These are phyloP conservation scores for Chenopodium quinoa DNA, from an alignment of 148 eudicot species.

Conservation along the genomic window DNA sequence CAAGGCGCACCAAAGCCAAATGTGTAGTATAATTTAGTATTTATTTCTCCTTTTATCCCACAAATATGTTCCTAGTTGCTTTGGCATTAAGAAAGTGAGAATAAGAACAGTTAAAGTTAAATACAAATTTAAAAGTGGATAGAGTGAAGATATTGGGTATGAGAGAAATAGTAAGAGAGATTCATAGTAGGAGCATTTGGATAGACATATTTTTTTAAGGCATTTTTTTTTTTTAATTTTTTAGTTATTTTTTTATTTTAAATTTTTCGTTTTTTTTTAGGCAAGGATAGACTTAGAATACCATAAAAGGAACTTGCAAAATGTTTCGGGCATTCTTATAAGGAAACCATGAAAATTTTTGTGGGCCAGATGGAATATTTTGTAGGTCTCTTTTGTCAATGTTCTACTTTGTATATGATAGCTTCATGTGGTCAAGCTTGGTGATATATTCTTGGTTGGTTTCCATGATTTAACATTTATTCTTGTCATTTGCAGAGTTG, in stretches of 20 bases:
- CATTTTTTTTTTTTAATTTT: too few relatives aligned
- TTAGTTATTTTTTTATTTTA: too few relatives aligned
- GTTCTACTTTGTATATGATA: background rate
- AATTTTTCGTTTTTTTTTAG: too few relatives aligned
- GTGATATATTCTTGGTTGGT: constrained; percentile 1
- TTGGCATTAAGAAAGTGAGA: background rate
- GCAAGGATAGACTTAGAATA: too few relatives aligned
- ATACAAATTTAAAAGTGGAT: background rate
- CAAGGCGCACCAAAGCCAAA: too few relatives aligned
- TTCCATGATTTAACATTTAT: background rate
- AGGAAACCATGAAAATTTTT: background rate
- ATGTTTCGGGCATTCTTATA: background rate
- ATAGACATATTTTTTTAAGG: too few relatives aligned
- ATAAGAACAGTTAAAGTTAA: background rate
- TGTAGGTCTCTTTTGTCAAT: background rate
- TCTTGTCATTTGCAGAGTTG: background rate
- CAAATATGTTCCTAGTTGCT: background rate
- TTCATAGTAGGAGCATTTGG: too few relatives aligned
- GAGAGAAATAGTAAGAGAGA: background rate
- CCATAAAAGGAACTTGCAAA: background rate
- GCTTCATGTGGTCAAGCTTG: background rate
- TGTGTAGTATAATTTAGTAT: too few relatives aligned
- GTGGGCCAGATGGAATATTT: background rate
- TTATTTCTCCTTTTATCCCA: background rate
- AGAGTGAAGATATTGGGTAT: too few relatives aligned